Evolutionary conservation across 768 basidiomycete genomes (phyloP), one percentile per base, ranked within the genome.

Genomic region (Royoungia palumana): DNA sequence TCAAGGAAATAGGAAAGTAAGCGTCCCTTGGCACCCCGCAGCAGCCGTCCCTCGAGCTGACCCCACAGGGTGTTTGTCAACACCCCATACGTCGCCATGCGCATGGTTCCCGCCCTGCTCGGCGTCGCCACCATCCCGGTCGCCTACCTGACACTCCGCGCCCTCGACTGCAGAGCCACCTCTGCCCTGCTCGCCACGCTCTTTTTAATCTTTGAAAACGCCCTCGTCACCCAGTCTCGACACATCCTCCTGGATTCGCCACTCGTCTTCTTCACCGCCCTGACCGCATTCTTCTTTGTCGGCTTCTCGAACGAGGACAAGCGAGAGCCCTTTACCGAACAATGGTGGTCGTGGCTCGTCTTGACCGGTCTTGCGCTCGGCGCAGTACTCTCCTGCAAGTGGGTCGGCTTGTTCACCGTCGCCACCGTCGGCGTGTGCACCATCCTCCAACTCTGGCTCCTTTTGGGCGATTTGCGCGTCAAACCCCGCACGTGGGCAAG

Each of bases 321-420:
- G 64, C 76, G 85, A 45, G 75, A 82, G 42, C 85, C 92, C 0
- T 99, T 98, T 70, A 86, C 87, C 2, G 73, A 80, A 10, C 69
- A 74, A 3, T 98, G 96, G 96, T 99, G 96, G 96, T 74, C 77
- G 0, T 95, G 92, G 88, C 85, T 98, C 27, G 70, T 78, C 12
- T 76, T 97, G 35, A 88, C 90, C 2, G 96, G 96, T 25, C 73
- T 95, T 13, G 82, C 87, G 0, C 83, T 99, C 21, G 96, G 96
- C 32, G 94, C 94, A 5, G 93, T 95, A 41, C 80, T 87, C 27
- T 89, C 86, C 60, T 92, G 91, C 75, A 99, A 98, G 68, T 98
- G 95, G 96, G 95, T 98, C 35, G 96, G 96, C 10, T 74, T 99
- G 19, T 97, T 99, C 72, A 98, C 94, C 13, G 92, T 98, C 58